These are phyloP conservation scores for Uronychia binucleata DNA, from an alignment of 73 alveolate genomes.

Conservation along the genomic window DNA sequence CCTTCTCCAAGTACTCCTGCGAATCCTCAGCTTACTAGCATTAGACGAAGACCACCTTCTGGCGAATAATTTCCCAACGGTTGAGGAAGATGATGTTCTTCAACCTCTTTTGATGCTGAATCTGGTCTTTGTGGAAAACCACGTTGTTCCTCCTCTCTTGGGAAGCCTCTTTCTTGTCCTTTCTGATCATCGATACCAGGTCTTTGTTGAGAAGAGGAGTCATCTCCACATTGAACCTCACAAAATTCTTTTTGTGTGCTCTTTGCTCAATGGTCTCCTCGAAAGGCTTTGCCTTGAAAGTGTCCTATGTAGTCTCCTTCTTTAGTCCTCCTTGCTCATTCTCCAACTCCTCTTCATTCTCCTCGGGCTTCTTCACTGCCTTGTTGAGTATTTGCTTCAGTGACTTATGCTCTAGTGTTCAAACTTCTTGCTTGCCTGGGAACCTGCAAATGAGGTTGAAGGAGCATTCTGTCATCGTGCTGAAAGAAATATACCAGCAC, in stretches of 20 bases:
- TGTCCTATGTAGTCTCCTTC: background rate
- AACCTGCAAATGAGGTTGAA: background rate
- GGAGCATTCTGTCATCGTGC: background rate
- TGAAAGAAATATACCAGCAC: background rate
- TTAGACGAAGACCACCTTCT: background rate
- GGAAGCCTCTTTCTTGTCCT: background rate
- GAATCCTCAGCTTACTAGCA: background rate
- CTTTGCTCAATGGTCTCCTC: background rate
- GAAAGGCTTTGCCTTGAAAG: background rate
- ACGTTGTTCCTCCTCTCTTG: background rate
- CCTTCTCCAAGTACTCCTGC: background rate
- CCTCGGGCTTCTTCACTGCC: background rate
- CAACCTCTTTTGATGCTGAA: background rate
- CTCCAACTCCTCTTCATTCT: background rate
- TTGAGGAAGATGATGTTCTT: background rate
- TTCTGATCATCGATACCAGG: background rate
- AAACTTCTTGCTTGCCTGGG: background rate
- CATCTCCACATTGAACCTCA: background rate
- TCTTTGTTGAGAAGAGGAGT: background rate
- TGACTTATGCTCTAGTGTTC: too few relatives aligned
- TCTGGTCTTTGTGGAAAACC: background rate
- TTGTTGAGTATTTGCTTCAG: too few relatives aligned
- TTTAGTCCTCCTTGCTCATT: background rate
- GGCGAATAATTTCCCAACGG: background rate
- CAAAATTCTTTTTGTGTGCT: background rate